Evolutionary conservation across 2,329 filamentous ascomycete species (phyloP).

Genomic region (Apiospora koreana): DNA sequence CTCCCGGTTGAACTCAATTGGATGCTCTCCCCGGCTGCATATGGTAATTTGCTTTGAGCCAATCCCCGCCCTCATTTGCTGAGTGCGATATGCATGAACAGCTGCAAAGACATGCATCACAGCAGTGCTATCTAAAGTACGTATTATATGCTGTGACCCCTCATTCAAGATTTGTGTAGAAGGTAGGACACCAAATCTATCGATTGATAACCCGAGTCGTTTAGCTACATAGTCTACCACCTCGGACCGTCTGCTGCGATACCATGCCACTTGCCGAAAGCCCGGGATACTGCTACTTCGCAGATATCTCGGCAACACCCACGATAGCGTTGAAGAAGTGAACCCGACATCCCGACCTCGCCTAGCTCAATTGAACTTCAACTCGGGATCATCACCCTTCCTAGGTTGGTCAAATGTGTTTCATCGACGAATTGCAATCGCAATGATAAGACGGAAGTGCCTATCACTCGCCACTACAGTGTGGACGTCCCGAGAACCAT

Average conservation of each 20-base stretch:
- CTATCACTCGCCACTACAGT: background rate
- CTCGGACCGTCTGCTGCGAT: background rate
- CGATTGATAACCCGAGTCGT: background rate
- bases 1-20: background rate
- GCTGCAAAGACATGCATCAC: background rate
- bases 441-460: too few species aligned
- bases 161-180: background rate
- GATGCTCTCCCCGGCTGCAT: background rate
- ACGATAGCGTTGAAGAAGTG: background rate
- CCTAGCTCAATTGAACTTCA: background rate
- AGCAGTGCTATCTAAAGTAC: background rate
- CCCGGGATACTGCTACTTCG: background rate
- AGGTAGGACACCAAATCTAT: too few species aligned
- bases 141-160: background rate
- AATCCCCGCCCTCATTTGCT: background rate
- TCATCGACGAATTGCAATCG: too few species aligned
- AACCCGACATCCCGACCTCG: background rate
- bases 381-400: background rate
- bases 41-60: background rate
- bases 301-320: background rate
- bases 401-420: too few species aligned
- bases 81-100: background rate
- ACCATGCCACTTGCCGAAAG: background rate
- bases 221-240: too few species aligned
- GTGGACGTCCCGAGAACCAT: background rate